A percentile compares a stretch with the other conserved stretches of the same genome.
These are phyloP conservation scores for Kuraishia ogatae DNA, from an alignment of 805 yeast species.

Conservation along the genomic window DNA sequence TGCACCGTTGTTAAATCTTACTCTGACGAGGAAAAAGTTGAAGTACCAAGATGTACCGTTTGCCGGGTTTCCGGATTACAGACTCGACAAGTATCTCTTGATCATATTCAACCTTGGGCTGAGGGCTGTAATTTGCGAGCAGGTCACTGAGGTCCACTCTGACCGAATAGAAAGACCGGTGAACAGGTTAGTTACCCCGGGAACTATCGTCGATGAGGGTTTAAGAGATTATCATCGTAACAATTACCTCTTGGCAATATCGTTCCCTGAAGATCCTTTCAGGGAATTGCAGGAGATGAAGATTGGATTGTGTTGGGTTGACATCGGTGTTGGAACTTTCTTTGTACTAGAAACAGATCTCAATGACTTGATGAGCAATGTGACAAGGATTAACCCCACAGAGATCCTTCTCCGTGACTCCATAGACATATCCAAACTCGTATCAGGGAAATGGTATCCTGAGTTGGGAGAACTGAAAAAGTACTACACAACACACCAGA, in stretches of 20 bases:
- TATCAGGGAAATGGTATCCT: conserved; percentile 44
- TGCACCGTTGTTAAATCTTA: conserved; percentile 64
- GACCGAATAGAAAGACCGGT: conserved; percentile 55
- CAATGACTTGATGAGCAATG: conserved; percentile 55
- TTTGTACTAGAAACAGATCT: conserved; percentile 57
- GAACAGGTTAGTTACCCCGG: conserved; percentile 80
- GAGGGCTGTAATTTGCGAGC: conserved; percentile 81
- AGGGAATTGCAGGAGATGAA: conserved; percentile 26
- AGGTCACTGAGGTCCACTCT: conserved; percentile 25
- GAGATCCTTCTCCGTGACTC: conserved; percentile 60
- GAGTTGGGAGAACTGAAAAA: conserved; percentile 50
- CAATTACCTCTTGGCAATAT: conserved; percentile 61
- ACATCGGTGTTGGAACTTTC: conserved; percentile 75
- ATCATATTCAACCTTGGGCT: conserved; percentile 59
- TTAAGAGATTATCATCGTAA: conserved; percentile 66
- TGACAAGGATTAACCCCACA: conserved; percentile 72
- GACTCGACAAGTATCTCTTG: conserved; percentile 64
- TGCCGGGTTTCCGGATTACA: conserved; percentile 85
- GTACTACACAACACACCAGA: conserved; percentile 50
- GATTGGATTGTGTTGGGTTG: conserved; percentile 83
- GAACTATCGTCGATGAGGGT: conserved; percentile 83
- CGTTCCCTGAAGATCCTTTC: conserved; percentile 44
- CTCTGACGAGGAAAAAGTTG: conserved; percentile 51
- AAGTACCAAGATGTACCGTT: conserved; percentile 49
- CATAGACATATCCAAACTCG: conserved; percentile 28